These are phyloP conservation scores for Cercis canadensis DNA, from an alignment of 306 rosid species.

Conservation along the genomic window DNA sequence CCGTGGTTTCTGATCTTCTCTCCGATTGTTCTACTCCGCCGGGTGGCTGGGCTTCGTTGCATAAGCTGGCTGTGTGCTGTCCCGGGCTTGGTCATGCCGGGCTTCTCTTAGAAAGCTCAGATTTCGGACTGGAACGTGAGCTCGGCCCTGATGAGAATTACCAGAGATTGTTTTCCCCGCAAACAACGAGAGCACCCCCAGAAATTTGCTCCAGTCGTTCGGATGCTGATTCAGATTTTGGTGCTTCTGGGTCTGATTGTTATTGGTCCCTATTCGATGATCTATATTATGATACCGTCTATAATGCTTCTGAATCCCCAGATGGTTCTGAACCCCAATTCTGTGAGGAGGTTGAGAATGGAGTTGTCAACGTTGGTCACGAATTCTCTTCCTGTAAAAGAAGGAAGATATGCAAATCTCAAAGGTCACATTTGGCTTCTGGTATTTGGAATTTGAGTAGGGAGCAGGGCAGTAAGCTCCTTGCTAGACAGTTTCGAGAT, in stretches of 20 bases:
- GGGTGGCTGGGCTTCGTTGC: conserved; percentile 66
- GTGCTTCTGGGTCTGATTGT: conserved; percentile 43
- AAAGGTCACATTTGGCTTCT: conserved; percentile 78
- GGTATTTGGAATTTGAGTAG: conserved; percentile 77
- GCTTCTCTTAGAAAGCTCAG: conserved; percentile 73
- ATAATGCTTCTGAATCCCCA: conserved; percentile 49
- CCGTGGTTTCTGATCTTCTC: conserved; percentile 61
- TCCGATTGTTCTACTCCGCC: conserved; percentile 38
- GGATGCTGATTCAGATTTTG: conserved; percentile 4
- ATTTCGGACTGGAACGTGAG: conserved; percentile 78
- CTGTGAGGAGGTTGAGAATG: conserved; percentile 37
- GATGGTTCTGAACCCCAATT: conserved; percentile 2
- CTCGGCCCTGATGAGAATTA: conserved; percentile 62
- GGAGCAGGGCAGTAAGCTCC: conserved; percentile 83
- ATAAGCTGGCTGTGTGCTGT: conserved; percentile 83
- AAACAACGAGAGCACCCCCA: background rate
- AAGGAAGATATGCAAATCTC: conserved; percentile 50
- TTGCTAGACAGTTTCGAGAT: conserved; percentile 78
- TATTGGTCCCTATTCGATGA: conserved; percentile 90
- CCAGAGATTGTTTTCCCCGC: conserved; percentile 8
- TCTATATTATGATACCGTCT: conserved; percentile 71
- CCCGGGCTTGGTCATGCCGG: conserved; percentile 89
- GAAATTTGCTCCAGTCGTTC: conserved; percentile 24
- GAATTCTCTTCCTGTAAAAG: conserved; percentile 43
- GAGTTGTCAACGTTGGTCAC: conserved; percentile 22